A percentile compares a stretch with the other conserved stretches of the same genome.
Conservation (phyloP, 768 basidiomycete genomes). For the Dentipellis fragilis region DNA sequence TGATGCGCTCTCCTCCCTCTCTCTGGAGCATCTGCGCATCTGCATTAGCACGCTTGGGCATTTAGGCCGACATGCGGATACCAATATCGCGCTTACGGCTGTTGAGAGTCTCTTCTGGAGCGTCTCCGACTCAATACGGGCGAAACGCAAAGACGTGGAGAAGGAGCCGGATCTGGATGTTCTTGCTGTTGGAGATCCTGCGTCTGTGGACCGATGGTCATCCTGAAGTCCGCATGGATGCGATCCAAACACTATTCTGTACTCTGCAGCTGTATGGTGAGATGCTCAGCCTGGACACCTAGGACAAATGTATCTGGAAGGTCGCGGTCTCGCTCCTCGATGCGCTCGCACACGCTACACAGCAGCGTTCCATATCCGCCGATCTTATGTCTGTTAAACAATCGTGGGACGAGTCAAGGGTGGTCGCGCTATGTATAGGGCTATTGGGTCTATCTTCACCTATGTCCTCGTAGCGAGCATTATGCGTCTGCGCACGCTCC, state of each 20-base stretch:
- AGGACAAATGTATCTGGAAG: constrained; percentile 89
- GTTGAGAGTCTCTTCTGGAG: constrained; percentile 92
- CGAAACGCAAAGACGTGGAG: constrained; percentile 57
- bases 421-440: constrained; percentile 76
- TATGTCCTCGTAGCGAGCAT: constrained; percentile 72
- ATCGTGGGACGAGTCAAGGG: constrained; percentile 83
- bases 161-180: constrained; percentile 88
- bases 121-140: constrained; percentile 90
- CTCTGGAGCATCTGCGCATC: constrained; percentile 69
- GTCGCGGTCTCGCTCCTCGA: constrained; percentile 83
- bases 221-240: constrained; percentile 84
- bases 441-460: constrained; percentile 73
- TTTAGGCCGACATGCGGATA: constrained; percentile 88
- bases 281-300: constrained; percentile 70
- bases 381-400: constrained; percentile 20
- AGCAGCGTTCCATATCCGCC: constrained; percentile 19
- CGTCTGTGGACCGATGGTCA: constrained; percentile 74
- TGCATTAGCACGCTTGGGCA: constrained; percentile 88
- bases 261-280: constrained; percentile 91
- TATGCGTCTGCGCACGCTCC: constrained; percentile 60
- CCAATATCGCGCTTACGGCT: constrained; percentile 92
- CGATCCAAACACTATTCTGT: constrained; percentile 91
- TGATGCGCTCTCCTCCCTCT: constrained; percentile 79
- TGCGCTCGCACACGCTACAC: constrained; percentile 48
- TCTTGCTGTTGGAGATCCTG: constrained; percentile 73